A percentile compares a stretch with the other conserved stretches of the same genome.
Conservation (phyloP, 2,329 filamentous ascomycete genomes). For the Amylocarpus encephaloides region DNA sequence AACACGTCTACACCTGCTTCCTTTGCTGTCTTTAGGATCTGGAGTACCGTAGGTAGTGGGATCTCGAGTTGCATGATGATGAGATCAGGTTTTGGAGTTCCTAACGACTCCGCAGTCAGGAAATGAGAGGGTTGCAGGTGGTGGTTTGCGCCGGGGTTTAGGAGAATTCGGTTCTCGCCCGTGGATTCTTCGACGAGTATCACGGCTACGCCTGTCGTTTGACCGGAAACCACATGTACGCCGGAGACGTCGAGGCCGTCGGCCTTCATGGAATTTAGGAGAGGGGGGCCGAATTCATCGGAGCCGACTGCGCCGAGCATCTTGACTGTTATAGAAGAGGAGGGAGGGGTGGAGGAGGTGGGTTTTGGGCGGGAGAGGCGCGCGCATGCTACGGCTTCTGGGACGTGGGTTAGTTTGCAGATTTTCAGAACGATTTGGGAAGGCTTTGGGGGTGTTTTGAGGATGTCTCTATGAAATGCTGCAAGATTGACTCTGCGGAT, state of each 20-base stretch:
- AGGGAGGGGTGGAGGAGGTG: slow-evolving; percentile 7
- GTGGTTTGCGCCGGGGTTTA: slow-evolving; percentile 65
- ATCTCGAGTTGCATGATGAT: slow-evolving; percentile 77
- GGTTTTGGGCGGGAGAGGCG: slow-evolving; percentile 61
- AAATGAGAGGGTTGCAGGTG: slow-evolving; percentile 38
- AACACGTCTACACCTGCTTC: slow-evolving; percentile 54
- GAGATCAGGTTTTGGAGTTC: slow-evolving; percentile 48
- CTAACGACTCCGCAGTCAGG: slow-evolving; percentile 29
- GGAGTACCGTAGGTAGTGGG: slow-evolving; percentile 57
- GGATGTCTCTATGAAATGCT: no score
- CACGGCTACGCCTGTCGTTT: slow-evolving; percentile 63
- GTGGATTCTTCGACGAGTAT: slow-evolving; percentile 69
- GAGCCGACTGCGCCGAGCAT: slow-evolving; percentile 72
- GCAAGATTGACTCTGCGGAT: no score
- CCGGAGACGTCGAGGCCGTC: slow-evolving; percentile 57
- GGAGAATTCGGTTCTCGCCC: slow-evolving; percentile 71
- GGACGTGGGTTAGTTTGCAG: background rate
- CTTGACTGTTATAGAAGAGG: slow-evolving; percentile 41
- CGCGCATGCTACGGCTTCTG: slow-evolving; percentile 69
- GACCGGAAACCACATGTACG: slow-evolving; percentile 40
- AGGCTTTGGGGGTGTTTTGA: no score
- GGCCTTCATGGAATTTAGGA: slow-evolving; percentile 50
- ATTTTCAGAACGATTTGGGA: background rate
- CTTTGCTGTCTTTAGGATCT: slow-evolving; percentile 48
- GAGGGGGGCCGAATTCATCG: slow-evolving; percentile 56